Percentiles rank a stretch among this genome's conserved stretches.
phyloP scores from a whole-genome alignment of 2,329 filamentous ascomycete genomes.

The Fusarium hostae region DNA sequence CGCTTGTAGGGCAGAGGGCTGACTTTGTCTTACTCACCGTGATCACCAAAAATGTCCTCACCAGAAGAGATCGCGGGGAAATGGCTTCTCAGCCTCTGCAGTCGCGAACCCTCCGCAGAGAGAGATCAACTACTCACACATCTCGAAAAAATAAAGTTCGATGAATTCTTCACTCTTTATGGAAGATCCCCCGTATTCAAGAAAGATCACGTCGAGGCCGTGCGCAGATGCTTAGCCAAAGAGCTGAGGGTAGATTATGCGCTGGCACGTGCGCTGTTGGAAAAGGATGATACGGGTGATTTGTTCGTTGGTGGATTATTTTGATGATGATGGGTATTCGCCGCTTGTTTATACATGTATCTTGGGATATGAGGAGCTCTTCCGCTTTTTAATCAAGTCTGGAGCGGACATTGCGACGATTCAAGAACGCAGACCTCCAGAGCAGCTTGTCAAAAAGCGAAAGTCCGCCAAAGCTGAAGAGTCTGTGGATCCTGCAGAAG shows the following conservation, averaged over 20 bases:
- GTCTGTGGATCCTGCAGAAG: too few species aligned
- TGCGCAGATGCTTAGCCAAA: neutral
- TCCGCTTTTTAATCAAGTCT: neutral
- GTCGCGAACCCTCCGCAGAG: neutral
- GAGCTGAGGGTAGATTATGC: neutral
- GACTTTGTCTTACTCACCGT: neutral
- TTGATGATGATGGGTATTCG: constrained; percentile 4
- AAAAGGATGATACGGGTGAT: neutral
- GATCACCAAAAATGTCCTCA: neutral
- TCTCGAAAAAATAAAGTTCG: constrained; percentile 10
- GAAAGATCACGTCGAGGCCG: neutral
- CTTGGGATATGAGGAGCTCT: constrained; percentile 10
- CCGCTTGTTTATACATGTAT: constrained; percentile 12
- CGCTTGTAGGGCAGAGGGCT: neutral
- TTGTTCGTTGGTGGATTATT: neutral
- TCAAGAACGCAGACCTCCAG: neutral
- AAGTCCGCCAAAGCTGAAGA: neutral
- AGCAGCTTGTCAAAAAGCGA: neutral
- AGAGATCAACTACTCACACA: neutral
- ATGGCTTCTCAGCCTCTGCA: constrained; percentile 17
- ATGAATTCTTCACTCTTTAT: constrained; percentile 14
- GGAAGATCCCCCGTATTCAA: neutral
- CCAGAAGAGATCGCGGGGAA: neutral
- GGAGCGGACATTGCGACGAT: neutral
- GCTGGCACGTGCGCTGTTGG: neutral